These are phyloP conservation scores for Paramarasmius palmivorus DNA, from an alignment of 1,284 basidiomycete genomes.

Conservation along the genomic window DNA sequence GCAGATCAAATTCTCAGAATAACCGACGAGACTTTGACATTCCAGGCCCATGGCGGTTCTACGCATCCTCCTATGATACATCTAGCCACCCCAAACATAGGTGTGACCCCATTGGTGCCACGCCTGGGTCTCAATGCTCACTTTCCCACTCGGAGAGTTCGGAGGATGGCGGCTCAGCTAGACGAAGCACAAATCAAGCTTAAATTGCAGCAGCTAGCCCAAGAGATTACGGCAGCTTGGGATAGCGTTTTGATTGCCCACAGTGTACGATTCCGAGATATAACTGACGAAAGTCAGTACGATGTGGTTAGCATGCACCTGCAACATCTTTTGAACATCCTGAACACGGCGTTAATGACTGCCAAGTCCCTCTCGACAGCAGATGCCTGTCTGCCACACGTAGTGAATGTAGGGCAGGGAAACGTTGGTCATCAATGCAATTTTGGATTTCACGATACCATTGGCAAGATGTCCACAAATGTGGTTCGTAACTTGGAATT, in stretches of 20 bases:
- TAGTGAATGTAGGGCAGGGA: no score
- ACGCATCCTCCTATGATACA: not conserved
- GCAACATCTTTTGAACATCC: not conserved
- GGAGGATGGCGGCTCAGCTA: not conserved
- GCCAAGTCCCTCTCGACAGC: not conserved
- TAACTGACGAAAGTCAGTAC: not conserved
- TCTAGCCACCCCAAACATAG: not conserved
- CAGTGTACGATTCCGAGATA: not conserved
- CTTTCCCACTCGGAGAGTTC: not conserved
- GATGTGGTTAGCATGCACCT: not conserved
- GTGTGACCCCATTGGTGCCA: no score
- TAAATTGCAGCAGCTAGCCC: not conserved
- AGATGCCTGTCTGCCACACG: not conserved
- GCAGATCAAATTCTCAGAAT: no score
- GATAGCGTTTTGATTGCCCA: not conserved
- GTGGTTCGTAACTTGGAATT: no score
- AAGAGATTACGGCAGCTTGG: not conserved
- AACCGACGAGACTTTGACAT: not conserved
- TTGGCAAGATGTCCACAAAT: no score
- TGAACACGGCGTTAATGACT: not conserved
- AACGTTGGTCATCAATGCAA: no score
- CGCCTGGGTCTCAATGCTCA: not conserved
- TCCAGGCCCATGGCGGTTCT: not conserved
- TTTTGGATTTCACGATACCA: no score
- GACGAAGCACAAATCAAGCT: not conserved